Evolutionary conservation across 495 filamentous ascomycete genomes (phyloP), one percentile per base, ranked within the genome.

Genomic region (Neurospora sp.): DNA sequence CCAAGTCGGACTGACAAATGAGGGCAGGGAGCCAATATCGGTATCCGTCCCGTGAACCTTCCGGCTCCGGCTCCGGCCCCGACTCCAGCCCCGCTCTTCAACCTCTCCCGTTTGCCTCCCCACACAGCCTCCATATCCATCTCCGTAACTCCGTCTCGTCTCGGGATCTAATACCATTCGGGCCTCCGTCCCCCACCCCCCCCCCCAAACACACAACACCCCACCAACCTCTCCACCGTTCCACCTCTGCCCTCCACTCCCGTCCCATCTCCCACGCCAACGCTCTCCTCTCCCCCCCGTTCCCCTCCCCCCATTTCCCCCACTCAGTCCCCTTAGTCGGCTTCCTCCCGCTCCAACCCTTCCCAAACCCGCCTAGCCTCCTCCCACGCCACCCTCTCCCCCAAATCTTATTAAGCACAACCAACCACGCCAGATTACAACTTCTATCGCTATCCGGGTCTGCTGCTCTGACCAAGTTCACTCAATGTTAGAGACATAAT

Each of bases 361-460:
- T 43, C 42, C 42, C 42, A 43, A 2, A 17, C 42, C 17, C 24
- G 24, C 24, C 24, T 28, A 28, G 42, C 42, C 42, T 43, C 42
- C 13, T 43, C 42, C 42, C 42, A 43, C 15, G 17, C 17, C 42
- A 43, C 42, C 15, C 5, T 0, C 17, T n/a, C 42, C 17, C n/a
- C 17, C 17, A 43, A 4, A 93, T 88, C 75, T 92, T 92, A 17
- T 80, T 82, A n/a, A 94, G 82, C 38, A 92, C 88, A 28, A 28
- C 24, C 42, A 93, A 82, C 92, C 92, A 94, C 54, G 89, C 92
- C 78, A 90, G 86, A 75, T 94, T 94, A 91, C 92, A 94, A 77
- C 90, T 93, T 15, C 89, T 83, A 75, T 87, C 88, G 72, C 89
- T 90, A 9, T 87, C 81, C 0, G 90, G 89, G 74, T 93, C 92